Percentiles rank a stretch among this genome's conserved stretches.
Conservation (phyloP, 2,329 filamentous ascomycete species). For the Chaetomium sp. region DNA sequence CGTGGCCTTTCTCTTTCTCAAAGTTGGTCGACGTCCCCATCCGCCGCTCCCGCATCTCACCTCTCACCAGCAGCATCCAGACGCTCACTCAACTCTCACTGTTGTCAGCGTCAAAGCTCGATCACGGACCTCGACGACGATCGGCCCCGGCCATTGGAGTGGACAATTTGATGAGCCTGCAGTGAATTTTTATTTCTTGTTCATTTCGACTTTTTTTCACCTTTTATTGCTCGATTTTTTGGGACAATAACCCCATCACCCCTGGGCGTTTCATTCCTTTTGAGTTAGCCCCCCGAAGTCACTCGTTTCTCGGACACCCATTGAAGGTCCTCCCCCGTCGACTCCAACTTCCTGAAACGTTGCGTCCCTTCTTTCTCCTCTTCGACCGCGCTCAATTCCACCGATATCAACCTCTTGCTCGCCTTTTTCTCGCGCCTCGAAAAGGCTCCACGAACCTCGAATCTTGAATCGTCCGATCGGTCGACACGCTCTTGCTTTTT, state of each 20-base stretch:
- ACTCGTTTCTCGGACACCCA: slow-evolving; percentile 21
- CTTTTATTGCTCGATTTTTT: no score
- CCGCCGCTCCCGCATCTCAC: slow-evolving; percentile 9
- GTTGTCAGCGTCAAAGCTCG: slow-evolving; percentile 19
- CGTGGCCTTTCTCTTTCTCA: slow-evolving; percentile 15
- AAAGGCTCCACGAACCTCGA: neutral
- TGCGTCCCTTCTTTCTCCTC: neutral
- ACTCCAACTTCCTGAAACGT: neutral
- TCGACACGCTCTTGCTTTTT: neutral
- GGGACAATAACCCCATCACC: no score
- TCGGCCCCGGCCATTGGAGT: neutral
- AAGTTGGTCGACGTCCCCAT: slow-evolving; percentile 13
- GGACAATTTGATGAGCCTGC: slow-evolving; percentile 1
- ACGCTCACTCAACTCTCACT: slow-evolving; percentile 4
- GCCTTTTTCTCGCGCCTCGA: neutral
- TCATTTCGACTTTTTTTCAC: neutral
- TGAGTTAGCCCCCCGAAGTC: slow-evolving; percentile 25
- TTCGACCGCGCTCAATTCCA: neutral
- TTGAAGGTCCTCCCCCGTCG: slow-evolving; percentile 2
- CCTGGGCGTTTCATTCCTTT: slow-evolving; percentile 14
- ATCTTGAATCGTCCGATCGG: neutral
- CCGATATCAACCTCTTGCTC: neutral
- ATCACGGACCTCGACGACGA: slow-evolving; percentile 13
- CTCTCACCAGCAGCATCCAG: slow-evolving; percentile 13
- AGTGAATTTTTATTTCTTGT: slow-evolving; percentile 5